A percentile compares a stretch with the other conserved stretches of the same genome.
Evolutionary conservation across 1,284 basidiomycete species (phyloP).

Genomic region (Agroathelia rolfsii): DNA sequence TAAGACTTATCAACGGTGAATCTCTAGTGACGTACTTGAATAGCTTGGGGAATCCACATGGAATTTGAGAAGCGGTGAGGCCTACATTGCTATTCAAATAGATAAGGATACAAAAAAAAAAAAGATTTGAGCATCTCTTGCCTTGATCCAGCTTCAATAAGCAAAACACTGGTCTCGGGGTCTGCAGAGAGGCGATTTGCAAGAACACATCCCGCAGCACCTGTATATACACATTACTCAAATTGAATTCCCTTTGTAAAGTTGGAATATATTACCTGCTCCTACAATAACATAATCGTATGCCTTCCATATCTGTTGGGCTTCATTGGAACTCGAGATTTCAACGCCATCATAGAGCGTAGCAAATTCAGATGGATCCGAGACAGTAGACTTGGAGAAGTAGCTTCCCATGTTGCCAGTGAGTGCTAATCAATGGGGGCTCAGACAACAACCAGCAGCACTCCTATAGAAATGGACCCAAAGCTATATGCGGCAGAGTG

Average conservation of each 20-base stretch:
- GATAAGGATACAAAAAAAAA: background rate
- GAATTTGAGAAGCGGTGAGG: constrained; percentile 15
- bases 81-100: constrained; percentile 5
- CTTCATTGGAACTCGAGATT: too few species aligned
- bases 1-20: background rate
- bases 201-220: constrained; percentile 22
- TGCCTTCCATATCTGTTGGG: constrained; percentile 11
- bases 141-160: constrained; percentile 22
- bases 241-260: background rate
- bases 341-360: too few species aligned
- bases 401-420: too few species aligned
- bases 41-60: constrained; percentile 16
- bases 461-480: too few species aligned
- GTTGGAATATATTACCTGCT: constrained; percentile 12
- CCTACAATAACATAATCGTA: constrained; percentile 23
- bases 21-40: constrained; percentile 10
- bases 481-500: too few species aligned
- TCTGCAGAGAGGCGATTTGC: constrained; percentile 22
- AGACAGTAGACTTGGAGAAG: too few species aligned
- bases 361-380: too few species aligned
- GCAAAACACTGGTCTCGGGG: constrained; percentile 15
- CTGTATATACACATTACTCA: constrained; percentile 9
- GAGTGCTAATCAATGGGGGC: too few species aligned
- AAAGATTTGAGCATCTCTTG: constrained; percentile 5
- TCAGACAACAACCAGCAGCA: too few species aligned